Conservation (phyloP, 2,329 filamentous ascomycete genomes). For the Verticillium longisporum region DNA sequence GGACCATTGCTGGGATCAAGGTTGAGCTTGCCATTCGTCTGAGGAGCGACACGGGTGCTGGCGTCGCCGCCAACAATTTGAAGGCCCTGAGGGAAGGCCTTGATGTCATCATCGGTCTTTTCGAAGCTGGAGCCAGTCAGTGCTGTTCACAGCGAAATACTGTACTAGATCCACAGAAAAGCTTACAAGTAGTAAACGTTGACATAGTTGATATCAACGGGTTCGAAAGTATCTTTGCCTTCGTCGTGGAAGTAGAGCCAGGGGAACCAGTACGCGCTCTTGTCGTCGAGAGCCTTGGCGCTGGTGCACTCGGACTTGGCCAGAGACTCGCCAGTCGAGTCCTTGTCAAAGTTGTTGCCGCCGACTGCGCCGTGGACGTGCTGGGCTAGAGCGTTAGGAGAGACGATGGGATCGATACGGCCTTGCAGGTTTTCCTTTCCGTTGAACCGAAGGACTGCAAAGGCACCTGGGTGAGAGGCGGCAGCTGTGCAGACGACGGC, state of each 20-base stretch:
- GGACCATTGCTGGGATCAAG: conserved; percentile 44
- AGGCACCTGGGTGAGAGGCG: conserved; percentile 38
- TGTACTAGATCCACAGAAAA: not conserved
- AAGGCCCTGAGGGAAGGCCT: conserved; percentile 63
- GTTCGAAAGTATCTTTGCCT: conserved; percentile 54
- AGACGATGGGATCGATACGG: conserved; percentile 62
- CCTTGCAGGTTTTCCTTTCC: conserved; percentile 56
- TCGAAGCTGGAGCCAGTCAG: conserved; percentile 44
- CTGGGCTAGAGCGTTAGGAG: conserved; percentile 46
- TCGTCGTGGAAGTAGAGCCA: conserved; percentile 61
- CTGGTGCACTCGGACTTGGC: conserved; percentile 61
- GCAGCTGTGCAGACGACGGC: conserved; percentile 29
- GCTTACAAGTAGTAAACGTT: conserved; percentile 68
- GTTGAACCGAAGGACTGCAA: conserved; percentile 66
- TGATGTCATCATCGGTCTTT: conserved; percentile 55
- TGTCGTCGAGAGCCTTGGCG: conserved; percentile 60
- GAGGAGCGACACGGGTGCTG: conserved; percentile 49
- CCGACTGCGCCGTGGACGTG: conserved; percentile 69
- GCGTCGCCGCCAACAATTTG: conserved; percentile 65
- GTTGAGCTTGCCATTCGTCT: conserved; percentile 39
- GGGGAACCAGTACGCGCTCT: conserved; percentile 74
- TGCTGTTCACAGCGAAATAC: not conserved
- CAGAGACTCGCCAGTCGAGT: conserved; percentile 54
- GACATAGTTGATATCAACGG: conserved; percentile 65
- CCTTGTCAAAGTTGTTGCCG: conserved; percentile 59